Evolutionary conservation across 2,329 filamentous ascomycete genomes (phyloP), one percentile per base, ranked within the genome.

Genomic region (Alternaria postmessia): DNA sequence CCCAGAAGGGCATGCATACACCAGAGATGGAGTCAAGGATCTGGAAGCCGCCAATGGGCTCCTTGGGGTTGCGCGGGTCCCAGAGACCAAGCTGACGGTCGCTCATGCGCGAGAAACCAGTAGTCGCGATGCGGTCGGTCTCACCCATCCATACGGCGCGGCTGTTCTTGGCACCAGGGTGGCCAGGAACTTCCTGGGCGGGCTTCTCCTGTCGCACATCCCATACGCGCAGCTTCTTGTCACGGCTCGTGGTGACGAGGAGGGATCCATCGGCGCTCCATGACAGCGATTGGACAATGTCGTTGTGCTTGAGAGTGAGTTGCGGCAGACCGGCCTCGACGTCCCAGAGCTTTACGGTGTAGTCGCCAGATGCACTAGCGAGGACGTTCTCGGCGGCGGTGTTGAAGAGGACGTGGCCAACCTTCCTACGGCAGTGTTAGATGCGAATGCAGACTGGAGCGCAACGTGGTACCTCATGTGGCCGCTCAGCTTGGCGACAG

Each of bases 1-100:
- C 95, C 95, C 95, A 99, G 87, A 99, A 98, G 32, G 95, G 95
- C 92, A 99, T 97, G 86, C 93, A 96, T 61, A 99, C 94, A 78
- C 95, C 95, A 46, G 94, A 97, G 74, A 97, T 97, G 47, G 93
- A 96, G 81, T 99, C 95, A 49, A 99, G 86, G 69, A 91, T 91
- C 72, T 88, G 89, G 82, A 97, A 97, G 16, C 93, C 94, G 51
- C 92, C 93, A 72, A 98, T 90, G 49, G 95, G 95, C 72, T 96
- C 90, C 36, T 79, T 81, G 18, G 89, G 87, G 66, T 88, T 90
- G 70, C 94, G 91, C 48, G 93, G 89, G 83, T 99, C 95, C 95
- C 95, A 99, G 38, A 99, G 85, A 54, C 92, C 95, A 69, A 99
- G 86, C 79, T 99, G 95, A 54, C 95, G 89, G 82, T 99, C 95